These are phyloP conservation scores for Gloeostereum incarnatum DNA, from an alignment of 768 basidiomycete species.

Conservation along the genomic window DNA sequence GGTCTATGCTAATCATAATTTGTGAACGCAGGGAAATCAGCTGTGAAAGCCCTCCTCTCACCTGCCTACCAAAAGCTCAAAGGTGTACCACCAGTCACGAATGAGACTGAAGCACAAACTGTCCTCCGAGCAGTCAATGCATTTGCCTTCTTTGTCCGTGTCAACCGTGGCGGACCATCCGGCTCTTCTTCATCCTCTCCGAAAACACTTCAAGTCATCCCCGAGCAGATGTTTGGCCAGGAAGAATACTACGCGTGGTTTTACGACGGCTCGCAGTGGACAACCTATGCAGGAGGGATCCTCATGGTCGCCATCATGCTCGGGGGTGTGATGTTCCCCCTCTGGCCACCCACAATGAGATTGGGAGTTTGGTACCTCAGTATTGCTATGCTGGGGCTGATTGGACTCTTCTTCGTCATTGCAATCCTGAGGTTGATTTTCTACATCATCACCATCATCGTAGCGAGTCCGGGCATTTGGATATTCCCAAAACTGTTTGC, in stretches of 20 bases:
- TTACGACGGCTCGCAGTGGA: slow-evolving; percentile 90
- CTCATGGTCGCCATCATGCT: slow-evolving; percentile 92
- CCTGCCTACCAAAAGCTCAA: slow-evolving; percentile 89
- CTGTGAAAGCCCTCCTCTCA: slow-evolving; percentile 84
- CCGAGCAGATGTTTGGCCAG: slow-evolving; percentile 68
- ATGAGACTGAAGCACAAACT: slow-evolving; percentile 65
- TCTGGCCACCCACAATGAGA: slow-evolving; percentile 92
- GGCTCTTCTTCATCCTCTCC: slow-evolving; percentile 66
- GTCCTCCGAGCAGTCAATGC: slow-evolving; percentile 66
- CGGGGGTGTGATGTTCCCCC: slow-evolving; percentile 97
- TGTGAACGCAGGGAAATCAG: slow-evolving; percentile 66
- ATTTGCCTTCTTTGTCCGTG: slow-evolving; percentile 87
- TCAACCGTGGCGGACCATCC: slow-evolving; percentile 65
- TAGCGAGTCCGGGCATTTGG: slow-evolving; percentile 90
- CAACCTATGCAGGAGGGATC: slow-evolving; percentile 82
- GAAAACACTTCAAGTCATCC: slow-evolving; percentile 71
- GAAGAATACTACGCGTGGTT: slow-evolving; percentile 96
- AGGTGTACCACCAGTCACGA: slow-evolving; percentile 62
- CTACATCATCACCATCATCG: slow-evolving; percentile 86
- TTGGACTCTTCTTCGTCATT: slow-evolving; percentile 85
- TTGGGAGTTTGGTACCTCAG: slow-evolving; percentile 95
- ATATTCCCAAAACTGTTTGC: slow-evolving; percentile 98
- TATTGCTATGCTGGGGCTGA: slow-evolving; percentile 77
- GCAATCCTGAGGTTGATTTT: slow-evolving; percentile 89
- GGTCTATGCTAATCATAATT: not conserved